These are phyloP conservation scores for Fusarium anthophilum DNA, from an alignment of 2,329 filamentous ascomycete species.

Conservation along the genomic window DNA sequence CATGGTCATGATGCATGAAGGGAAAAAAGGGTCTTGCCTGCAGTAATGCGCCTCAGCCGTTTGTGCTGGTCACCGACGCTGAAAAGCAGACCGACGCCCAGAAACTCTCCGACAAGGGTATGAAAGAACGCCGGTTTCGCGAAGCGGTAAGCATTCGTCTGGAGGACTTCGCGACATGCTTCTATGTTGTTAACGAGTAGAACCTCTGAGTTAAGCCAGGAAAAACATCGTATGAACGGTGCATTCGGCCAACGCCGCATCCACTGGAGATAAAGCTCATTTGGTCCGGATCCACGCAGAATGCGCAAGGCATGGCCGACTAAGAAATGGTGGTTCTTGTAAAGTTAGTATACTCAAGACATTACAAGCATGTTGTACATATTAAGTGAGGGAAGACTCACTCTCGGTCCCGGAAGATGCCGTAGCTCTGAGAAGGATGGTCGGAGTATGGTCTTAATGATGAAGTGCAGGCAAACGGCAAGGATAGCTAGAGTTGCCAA, in stretches of 20 bases:
- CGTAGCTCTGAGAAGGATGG: not conserved
- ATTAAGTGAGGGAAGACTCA: not conserved
- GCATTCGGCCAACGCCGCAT: slow-evolving; percentile 17
- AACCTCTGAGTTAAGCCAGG: slow-evolving; percentile 20
- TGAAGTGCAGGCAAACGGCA: not conserved
- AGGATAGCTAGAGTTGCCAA: not conserved
- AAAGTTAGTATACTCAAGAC: fast-evolving
- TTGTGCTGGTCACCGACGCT: slow-evolving; percentile 26
- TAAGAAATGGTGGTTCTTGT: not conserved
- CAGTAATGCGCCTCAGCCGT: slow-evolving; percentile 7
- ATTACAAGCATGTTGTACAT: fast-evolving
- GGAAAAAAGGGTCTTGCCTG: not conserved
- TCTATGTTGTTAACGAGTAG: slow-evolving; percentile 21
- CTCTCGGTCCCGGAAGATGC: slow-evolving; percentile 6
- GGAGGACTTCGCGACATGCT: slow-evolving; percentile 18
- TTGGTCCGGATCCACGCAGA: not conserved
- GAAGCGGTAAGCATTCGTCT: slow-evolving; percentile 12
- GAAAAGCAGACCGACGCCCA: slow-evolving; percentile 14
- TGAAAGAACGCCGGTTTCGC: slow-evolving; percentile 24
- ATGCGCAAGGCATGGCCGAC: slow-evolving; percentile 9
- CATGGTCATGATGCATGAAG: fast-evolving
- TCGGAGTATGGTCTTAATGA: not conserved
- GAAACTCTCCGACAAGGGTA: slow-evolving; percentile 22
- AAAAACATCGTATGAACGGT: slow-evolving; percentile 14
- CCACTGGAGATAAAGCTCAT: slow-evolving; percentile 21